A percentile compares a stretch with the other conserved stretches of the same genome.
phyloP scores from a whole-genome alignment of 192 early-diverging fungal genomes.

The Spinellus fusiger region DNA sequence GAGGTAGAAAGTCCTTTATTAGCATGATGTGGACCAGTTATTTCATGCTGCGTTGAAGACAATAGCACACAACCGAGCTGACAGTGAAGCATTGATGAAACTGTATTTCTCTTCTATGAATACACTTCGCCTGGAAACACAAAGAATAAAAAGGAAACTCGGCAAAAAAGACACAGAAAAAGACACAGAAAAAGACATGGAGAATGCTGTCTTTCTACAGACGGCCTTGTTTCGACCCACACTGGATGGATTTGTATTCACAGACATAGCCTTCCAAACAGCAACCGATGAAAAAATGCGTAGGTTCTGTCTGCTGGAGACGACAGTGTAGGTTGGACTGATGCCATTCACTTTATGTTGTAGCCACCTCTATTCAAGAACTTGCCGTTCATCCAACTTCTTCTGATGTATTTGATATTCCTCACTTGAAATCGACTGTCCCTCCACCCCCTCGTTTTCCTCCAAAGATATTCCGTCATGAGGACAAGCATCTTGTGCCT shows the following conservation, averaged over 20 bases:
- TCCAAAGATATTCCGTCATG: slow-evolving; percentile 3
- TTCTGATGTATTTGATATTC: slow-evolving; percentile 11
- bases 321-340: background rate
- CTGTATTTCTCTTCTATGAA: background rate
- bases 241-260: slow-evolving; percentile 25
- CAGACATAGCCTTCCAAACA: background rate
- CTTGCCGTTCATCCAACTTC: slow-evolving; percentile 23
- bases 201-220: background rate
- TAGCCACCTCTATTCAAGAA: slow-evolving; percentile 34
- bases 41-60: background rate
- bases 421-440: slow-evolving; percentile 25
- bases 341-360: background rate
- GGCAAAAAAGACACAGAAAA: background rate
- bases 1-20: no score
- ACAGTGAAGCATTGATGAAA: background rate
- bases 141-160: slow-evolving; percentile 1
- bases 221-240: slow-evolving; percentile 39
- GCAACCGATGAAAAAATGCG: background rate
- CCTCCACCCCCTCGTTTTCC: background rate
- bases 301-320: no score
- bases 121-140: background rate
- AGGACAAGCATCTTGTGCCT: slow-evolving; percentile 22
- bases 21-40: slow-evolving; percentile 12
- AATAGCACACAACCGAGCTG: background rate
- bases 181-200: background rate